Conservation (phyloP, 164 flowering plant species). For the Chimonanthus praecox region DNA sequence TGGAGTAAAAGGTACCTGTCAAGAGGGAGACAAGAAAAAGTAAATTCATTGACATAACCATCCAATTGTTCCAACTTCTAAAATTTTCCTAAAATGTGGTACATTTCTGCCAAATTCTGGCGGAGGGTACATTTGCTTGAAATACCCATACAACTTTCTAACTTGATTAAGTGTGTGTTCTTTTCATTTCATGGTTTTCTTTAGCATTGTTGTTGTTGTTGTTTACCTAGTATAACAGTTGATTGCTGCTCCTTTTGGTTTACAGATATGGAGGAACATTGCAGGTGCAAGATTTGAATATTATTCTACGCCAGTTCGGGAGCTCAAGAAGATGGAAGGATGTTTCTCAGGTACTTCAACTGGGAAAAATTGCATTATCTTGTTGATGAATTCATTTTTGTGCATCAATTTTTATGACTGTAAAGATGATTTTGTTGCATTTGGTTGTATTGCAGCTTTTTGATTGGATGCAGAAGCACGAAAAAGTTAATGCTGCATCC, state of each 20-base stretch:
- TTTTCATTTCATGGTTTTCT: background rate
- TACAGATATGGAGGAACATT: constrained; percentile 47
- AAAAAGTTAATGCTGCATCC: constrained; percentile 57
- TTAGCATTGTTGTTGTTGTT: background rate
- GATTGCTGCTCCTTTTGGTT: background rate
- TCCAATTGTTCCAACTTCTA: too few relatives aligned
- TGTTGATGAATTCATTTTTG: background rate
- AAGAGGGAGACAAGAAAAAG: too few relatives aligned
- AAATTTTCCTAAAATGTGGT: too few relatives aligned
- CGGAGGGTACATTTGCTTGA: too few relatives aligned
- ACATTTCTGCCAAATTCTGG: too few relatives aligned
- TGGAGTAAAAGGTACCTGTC: too few relatives aligned
- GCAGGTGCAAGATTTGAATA: constrained; percentile 63
- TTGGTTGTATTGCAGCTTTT: constrained; percentile 46
- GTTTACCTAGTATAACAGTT: background rate
- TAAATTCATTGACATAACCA: too few relatives aligned
- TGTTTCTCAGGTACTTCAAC: constrained; percentile 46
- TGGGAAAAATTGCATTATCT: background rate
- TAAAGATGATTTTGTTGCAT: background rate
- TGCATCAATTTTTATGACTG: background rate
- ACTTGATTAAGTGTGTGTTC: background rate
- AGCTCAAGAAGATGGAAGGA: constrained; percentile 43
- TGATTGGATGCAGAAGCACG: constrained; percentile 78
- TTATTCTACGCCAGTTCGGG: constrained; percentile 56
- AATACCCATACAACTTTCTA: too few relatives aligned